A percentile compares a stretch with the other conserved stretches of the same genome.
Conservation (phyloP, 2,329 filamentous ascomycete genomes). For the Cladosporium sp. region DNA sequence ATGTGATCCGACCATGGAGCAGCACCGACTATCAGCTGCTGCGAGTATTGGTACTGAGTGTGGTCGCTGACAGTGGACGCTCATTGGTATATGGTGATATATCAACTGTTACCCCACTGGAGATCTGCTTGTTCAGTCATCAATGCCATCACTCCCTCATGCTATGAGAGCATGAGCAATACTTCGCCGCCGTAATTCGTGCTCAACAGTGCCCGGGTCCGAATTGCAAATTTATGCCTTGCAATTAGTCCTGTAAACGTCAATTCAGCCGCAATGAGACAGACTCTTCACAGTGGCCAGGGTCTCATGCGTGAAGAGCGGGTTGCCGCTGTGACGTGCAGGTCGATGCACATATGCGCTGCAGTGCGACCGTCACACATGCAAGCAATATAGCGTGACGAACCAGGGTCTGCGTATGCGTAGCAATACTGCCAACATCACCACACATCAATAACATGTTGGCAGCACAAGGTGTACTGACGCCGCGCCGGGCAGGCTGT, state of each 20-base stretch:
- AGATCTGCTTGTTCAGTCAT: too few species aligned
- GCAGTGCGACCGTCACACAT: neutral
- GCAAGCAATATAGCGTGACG: neutral
- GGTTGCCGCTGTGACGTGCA: neutral
- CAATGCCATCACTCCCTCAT: too few species aligned
- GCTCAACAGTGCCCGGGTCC: too few species aligned
- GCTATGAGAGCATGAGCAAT: too few species aligned
- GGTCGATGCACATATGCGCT: neutral
- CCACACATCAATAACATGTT: neutral
- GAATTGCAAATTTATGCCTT: too few species aligned
- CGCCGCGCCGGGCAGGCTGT: neutral
- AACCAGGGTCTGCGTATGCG: neutral
- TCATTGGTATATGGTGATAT: too few species aligned
- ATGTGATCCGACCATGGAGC: neutral
- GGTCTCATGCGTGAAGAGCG: neutral
- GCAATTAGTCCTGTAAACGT: neutral
- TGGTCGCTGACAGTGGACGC: too few species aligned
- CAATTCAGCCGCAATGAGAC: neutral
- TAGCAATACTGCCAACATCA: neutral
- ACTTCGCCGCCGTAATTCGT: too few species aligned
- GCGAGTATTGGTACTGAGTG: neutral
- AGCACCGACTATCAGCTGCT: neutral
- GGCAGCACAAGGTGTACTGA: neutral
- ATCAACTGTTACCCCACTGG: too few species aligned
- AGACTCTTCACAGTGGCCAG: neutral